Evolutionary conservation across 2,329 filamentous ascomycete genomes (phyloP), one percentile per base, ranked within the genome.

Genomic region (Penicillium verrucosum): DNA sequence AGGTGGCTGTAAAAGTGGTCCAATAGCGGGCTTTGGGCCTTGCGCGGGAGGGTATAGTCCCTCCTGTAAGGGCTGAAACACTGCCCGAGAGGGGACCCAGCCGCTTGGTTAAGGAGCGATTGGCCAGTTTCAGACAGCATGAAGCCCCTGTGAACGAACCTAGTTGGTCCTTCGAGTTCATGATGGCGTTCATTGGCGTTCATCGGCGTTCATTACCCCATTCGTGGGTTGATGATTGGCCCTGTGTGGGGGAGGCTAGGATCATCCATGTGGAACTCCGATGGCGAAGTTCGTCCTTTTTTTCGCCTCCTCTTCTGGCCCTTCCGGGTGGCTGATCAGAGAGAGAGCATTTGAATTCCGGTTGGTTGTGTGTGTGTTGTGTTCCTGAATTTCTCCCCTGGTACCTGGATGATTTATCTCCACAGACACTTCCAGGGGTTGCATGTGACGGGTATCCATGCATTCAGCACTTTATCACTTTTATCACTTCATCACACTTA

Each of bases 1-100:
- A 36, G n/a, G 48, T 56, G 48, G 54, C 54, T 56, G 54, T 41
- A 46, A 52, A 56, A 56, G 54, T 56, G 54, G 48, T 18, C 54
- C 54, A 56, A 44, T 52, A 23, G 42, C 54, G 54, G 54, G 54
- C 54, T 42, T 43, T 27, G 27, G 34, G 27, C 54, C 54, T 51
- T 51, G 48, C 48, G 52, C 52, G 30, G n/a, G 36, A 50, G 52
- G 30, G 52, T 29, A 32, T 11, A 49, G 27, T 30, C 16, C 37
- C 38, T 46, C 37, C 49, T 46, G 54, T 52, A 56, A 56, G 54
- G 54, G 54, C 32, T 51, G 54, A 56, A 56, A 52, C 48, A 32
- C 27, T n/a, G 25, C 23, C 45, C 34, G 21, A 51, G 40, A 51
- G 32, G 21, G 40, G 38, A 29, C 41, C 40, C 54, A 36, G 47